Conservation (phyloP, 306 rosid species). For the Cucumis hystrix region DNA sequence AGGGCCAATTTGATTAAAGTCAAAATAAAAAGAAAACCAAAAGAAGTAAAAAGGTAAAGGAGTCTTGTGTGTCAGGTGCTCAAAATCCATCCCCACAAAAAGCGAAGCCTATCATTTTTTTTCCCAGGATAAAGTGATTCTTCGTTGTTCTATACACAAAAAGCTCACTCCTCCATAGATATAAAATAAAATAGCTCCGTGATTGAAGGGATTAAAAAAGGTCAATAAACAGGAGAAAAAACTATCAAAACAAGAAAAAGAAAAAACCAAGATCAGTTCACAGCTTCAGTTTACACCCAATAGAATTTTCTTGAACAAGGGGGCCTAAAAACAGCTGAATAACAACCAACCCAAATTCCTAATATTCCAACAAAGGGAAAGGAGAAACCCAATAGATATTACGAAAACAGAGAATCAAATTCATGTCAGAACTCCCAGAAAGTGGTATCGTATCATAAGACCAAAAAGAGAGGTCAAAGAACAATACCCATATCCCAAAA, state of each 20-base stretch:
- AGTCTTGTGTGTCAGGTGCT: neutral
- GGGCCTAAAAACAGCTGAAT: neutral
- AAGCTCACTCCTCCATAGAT: neutral
- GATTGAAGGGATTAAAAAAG: neutral
- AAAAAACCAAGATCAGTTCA: neutral
- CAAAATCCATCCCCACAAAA: constrained; percentile 7
- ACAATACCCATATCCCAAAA: neutral
- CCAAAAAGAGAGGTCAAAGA: neutral
- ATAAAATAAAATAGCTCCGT: neutral
- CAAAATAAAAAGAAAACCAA: neutral
- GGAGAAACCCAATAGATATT: neutral
- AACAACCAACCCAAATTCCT: neutral
- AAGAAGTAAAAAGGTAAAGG: constrained; percentile 2
- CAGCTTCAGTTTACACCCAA: neutral
- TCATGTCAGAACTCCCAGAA: neutral
- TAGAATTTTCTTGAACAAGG: neutral
- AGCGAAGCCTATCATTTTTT: neutral
- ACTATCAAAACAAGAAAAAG: neutral
- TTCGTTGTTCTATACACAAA: constrained; percentile 4
- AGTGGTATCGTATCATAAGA: neutral
- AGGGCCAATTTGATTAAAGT: neutral
- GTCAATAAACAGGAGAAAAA: neutral
- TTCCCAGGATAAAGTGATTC: neutral
- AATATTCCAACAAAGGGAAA: neutral
- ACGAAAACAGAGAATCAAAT: neutral